Evolutionary conservation across 371 early-diverging fungal genomes (phyloP).

Genomic region (Rhizopus sp.): DNA sequence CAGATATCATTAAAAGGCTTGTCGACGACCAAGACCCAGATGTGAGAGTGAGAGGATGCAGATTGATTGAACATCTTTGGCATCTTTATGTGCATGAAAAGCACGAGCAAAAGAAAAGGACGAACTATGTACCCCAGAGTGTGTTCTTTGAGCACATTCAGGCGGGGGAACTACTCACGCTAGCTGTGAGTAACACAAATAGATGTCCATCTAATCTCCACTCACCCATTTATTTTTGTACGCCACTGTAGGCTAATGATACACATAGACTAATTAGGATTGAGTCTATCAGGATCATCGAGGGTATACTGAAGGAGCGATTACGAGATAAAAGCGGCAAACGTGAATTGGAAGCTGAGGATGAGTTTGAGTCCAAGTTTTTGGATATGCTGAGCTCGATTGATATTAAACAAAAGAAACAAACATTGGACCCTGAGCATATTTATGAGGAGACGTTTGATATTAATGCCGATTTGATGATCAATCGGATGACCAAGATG

Average conservation of each 20-base stretch:
- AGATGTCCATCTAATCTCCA: no score
- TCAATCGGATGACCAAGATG: slow-evolving; percentile 20
- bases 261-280: slow-evolving; percentile 39
- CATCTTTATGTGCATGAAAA: slow-evolving; percentile 38
- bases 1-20: slow-evolving; percentile 40
- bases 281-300: slow-evolving; percentile 31
- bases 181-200: slow-evolving; percentile 35
- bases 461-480: slow-evolving; percentile 45
- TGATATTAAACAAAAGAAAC: slow-evolving; percentile 22
- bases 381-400: slow-evolving; percentile 18
- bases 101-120: slow-evolving; percentile 30
- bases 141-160: slow-evolving; percentile 49
- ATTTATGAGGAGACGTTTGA: slow-evolving; percentile 46
- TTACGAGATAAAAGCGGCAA: slow-evolving; percentile 1
- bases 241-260: slow-evolving; percentile 22
- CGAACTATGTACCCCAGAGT: slow-evolving; percentile 15
- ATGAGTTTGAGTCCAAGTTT: slow-evolving; percentile 14
- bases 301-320: slow-evolving; percentile 3
- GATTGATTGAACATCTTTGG: slow-evolving; percentile 54
- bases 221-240: no score
- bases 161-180: slow-evolving; percentile 50
- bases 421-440: slow-evolving; percentile 40
- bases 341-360: slow-evolving; percentile 9
- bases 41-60: slow-evolving; percentile 53
- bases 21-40: slow-evolving; percentile 62